Base-by-base conservation (phyloP, 192 early-diverging fungal species). In the Physocladia obscura region DNA sequence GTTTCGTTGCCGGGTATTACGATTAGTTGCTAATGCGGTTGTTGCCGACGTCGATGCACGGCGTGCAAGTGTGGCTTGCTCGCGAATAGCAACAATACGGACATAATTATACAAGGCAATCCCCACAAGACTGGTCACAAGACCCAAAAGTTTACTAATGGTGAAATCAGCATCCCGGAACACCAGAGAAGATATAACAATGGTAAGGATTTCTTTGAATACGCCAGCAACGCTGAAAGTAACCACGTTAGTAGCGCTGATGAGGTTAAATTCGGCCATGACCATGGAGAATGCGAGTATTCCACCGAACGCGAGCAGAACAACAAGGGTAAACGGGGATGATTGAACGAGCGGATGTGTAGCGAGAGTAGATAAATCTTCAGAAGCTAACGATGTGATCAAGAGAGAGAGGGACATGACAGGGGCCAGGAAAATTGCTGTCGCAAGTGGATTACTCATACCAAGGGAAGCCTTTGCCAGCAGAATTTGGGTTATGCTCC, bases 171-270 rank as follows among this genome's bases (percentile, higher is more conserved):
- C 65, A 69, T 97, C 95, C n/a, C 87, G 85, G 76, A 96, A 97
- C 22, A 94, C 80, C 26, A 90, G 6, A 4, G 81, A 74, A 0
- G 92, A 90, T 1, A 90, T 76, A 6, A 84, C 74, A 19, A 97
- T 87, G 26, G 94, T 95, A 8, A 90, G 75, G 0, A 97, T 89
- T 74, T 97, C 95, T 82, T 92, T 87, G 39, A 81, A 67, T 36
- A 81, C 95, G 19, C 95, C 95, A 2, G 89, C 89, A 0, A 95
- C 88, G n/a, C 92, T 94, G 38, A 97, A 77, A 0, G 95, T 90
- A 3, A 97, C 84, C 2, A 93, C 93, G 3, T 89, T 92, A 0
- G 93, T 95, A 49, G 83, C 77, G 8, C 89, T 80, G 72, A 97
- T 95, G 37, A 95, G 72, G 35, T 87, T 80, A 76, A 89, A 97